Conservation (phyloP, 495 filamentous ascomycete species). For the Saxophila tyrrhenica region DNA sequence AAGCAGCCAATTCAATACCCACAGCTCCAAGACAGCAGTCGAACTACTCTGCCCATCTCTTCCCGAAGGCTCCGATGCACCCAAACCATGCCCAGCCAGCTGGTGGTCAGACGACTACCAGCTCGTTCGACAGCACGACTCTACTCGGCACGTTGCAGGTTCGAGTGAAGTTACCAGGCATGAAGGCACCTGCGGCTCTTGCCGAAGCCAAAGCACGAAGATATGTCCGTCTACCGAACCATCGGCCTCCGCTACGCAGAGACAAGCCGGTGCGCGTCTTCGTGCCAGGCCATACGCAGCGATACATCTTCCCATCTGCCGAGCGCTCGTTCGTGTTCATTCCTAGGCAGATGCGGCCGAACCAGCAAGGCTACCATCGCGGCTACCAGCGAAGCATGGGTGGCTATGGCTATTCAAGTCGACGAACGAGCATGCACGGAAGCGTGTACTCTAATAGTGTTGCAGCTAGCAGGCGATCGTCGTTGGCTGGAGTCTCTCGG, state of each 20-base stretch:
- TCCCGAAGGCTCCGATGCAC: constrained; percentile 5
- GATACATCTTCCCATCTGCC: constrained; percentile 80
- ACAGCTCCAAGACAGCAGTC: not conserved
- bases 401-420: constrained; percentile 57
- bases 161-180: constrained; percentile 63
- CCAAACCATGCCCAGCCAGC: not conserved
- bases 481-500: constrained; percentile 62
- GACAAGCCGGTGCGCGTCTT: constrained; percentile 96
- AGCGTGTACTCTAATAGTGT: constrained; percentile 83
- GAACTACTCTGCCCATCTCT: constrained; percentile 11
- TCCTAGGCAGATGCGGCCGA: constrained; percentile 81
- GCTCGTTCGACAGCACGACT: constrained; percentile 51
- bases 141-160: constrained; percentile 71
- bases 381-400: constrained; percentile 47
- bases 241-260: constrained; percentile 83
- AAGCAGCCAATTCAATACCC: not conserved
- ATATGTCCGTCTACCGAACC: constrained; percentile 87
- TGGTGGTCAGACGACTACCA: not conserved
- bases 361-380: constrained; percentile 69
- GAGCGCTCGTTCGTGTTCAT: constrained; percentile 98
- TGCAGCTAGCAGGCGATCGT: constrained; percentile 84
- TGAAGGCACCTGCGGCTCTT: constrained; percentile 60
- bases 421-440: constrained; percentile 72
- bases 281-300: constrained; percentile 60
- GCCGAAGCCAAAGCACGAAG: constrained; percentile 64